phyloP scores from a whole-genome alignment of 1,284 basidiomycete species.

The Lentinula novae-zelandiae region DNA sequence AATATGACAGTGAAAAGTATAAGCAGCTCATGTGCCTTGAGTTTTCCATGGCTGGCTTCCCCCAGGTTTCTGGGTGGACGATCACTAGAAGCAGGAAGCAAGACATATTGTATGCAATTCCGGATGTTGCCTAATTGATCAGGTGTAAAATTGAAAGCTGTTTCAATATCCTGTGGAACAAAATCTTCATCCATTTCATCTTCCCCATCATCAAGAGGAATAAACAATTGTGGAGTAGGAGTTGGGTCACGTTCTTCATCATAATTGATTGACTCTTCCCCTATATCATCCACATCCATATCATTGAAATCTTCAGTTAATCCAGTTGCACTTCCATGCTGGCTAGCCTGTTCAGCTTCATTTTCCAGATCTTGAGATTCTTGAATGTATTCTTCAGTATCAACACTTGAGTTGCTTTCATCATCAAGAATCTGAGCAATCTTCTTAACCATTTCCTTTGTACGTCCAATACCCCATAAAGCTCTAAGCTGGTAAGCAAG shows the following conservation, averaged over 20 bases:
- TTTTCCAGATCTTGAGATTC: too few species aligned
- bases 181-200: neutral
- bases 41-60: conserved; percentile 30
- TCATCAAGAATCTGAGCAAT: neutral
- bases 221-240: neutral
- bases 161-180: neutral
- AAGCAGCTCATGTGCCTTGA: conserved; percentile 31
- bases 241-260: too few species aligned
- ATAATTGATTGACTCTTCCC: too few species aligned
- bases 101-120: conserved; percentile 21
- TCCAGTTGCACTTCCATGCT: too few species aligned
- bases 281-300: too few species aligned
- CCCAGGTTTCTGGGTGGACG: conserved; percentile 31
- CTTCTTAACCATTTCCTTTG: neutral
- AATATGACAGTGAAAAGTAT: conserved; percentile 27
- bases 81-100: conserved; percentile 26
- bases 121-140: conserved; percentile 19
- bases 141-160: conserved; percentile 17
- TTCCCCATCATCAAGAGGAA: conserved; percentile 2
- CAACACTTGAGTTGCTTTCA: neutral
- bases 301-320: too few species aligned
- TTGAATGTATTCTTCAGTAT: too few species aligned
- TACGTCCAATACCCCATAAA: conserved; percentile 11
- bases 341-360: too few species aligned
- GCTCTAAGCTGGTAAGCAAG: conserved; percentile 13